Percentiles rank a stretch among this genome's conserved stretches.
Evolutionary conservation across 2,329 filamentous ascomycete species (phyloP).

Genomic region (Claviceps lovelessii): DNA sequence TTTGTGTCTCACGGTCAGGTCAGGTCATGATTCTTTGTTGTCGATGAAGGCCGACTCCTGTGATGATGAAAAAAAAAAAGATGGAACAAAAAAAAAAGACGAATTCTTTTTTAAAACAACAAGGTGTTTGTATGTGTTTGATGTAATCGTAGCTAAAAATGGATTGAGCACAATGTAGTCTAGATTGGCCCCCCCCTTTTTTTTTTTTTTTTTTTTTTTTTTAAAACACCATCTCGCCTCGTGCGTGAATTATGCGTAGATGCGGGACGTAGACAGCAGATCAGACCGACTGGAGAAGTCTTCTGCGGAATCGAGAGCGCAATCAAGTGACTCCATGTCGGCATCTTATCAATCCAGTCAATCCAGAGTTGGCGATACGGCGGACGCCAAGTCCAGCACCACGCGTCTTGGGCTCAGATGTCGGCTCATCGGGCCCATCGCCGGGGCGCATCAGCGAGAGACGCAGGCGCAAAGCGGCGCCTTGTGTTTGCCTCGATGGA

Average conservation of each 20-base stretch:
- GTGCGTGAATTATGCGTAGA: not conserved
- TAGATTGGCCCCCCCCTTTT: not conserved
- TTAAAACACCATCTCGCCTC: too few species aligned
- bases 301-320: not conserved
- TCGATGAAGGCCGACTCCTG: not conserved
- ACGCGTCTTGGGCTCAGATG: not conserved
- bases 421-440: not conserved
- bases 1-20: not conserved
- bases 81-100: not conserved
- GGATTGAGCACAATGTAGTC: not conserved
- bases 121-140: not conserved
- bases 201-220: not conserved
- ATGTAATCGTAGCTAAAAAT: not conserved
- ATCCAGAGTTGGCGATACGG: not conserved
- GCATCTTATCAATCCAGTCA: not conserved
- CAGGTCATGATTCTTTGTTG: not conserved
- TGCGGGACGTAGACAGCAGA: not conserved
- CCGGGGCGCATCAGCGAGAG: constrained; percentile 15
- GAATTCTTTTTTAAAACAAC: not conserved
- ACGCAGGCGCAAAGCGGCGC: constrained; percentile 13
- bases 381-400: not conserved
- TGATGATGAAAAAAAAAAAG: not conserved
- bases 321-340: not conserved
- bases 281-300: not conserved
- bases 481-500: constrained; percentile 6